Evolutionary conservation across 2,329 filamentous ascomycete genomes (phyloP), one percentile per base, ranked within the genome.

Genomic region (Fusarium lateritium): DNA sequence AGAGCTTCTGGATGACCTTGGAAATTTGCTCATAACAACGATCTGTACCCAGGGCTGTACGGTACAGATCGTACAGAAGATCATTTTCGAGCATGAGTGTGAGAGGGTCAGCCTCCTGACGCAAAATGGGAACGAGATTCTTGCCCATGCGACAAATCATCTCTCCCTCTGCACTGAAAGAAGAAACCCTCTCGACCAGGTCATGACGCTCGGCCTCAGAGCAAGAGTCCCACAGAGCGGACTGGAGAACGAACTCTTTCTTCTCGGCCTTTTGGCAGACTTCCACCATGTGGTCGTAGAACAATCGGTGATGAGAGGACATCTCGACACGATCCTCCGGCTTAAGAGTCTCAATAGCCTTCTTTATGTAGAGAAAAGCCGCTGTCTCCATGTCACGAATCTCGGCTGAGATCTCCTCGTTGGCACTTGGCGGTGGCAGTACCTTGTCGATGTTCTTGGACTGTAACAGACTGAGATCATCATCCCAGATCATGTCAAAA

Each of bases 111-210:
- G n/a, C 14, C 11, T 52, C 24, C 15, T 22, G n/a, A 0, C 38
- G 49, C 4, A 52, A n/a, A 8, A 52, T 53, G 7, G 26, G 19
- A 5, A 33, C 39, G 10, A 53, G 17, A 11, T 53, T 53, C 5
- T 43, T n/a, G 21, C 50, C 50, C 39, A 53, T 53, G 19, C 38
- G 50, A 33, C 38, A 43, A 11, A 43, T 43, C 38, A 53, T 42
- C 7, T 53, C 38, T 14, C 50, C 50, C 21, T 53, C 39, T 15
- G 50, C 50, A 10, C 50, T 44, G 28, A 53, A 21, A 3, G 28
- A 34, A 17, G 39, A 10, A 2, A 34, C 38, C 39, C 22, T 53
- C 17, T 36, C 34, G 10, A 19, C 21, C 6, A 40, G 8, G 1
- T 14, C 14, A 8, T 31, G 7, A 13, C 19, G 36, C 11, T 51